Evolutionary conservation across 2,329 filamentous ascomycete species (phyloP).

Genomic region (Trichocomaceae sp.): DNA sequence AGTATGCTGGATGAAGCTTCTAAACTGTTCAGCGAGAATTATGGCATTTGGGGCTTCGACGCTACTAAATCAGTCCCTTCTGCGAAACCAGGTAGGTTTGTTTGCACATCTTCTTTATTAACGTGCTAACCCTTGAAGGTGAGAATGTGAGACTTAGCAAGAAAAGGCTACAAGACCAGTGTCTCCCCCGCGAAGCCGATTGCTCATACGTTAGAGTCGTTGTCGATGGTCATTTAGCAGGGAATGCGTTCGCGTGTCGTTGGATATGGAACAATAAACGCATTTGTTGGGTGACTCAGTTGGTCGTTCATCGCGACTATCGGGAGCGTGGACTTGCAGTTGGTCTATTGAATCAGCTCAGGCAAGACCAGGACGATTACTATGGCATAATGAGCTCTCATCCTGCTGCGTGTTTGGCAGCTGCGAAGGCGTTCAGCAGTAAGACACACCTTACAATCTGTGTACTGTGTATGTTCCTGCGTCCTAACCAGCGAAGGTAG

Average conservation of each 20-base stretch:
- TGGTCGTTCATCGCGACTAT: slow-evolving; percentile 33
- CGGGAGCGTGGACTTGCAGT: slow-evolving; percentile 33
- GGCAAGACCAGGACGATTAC: slow-evolving; percentile 25
- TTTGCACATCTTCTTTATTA: no score
- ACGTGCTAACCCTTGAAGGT: no score
- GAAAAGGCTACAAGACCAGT: slow-evolving; percentile 27
- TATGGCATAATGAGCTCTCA: slow-evolving; percentile 22
- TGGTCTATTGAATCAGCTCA: slow-evolving; percentile 28
- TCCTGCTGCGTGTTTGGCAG: not conserved
- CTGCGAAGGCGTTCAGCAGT: not conserved
- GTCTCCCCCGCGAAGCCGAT: slow-evolving; percentile 21
- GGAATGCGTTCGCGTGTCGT: slow-evolving; percentile 30
- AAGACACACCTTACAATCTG: not conserved
- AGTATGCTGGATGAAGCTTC: not conserved
- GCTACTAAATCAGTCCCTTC: not conserved
- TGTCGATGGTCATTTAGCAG: slow-evolving; percentile 26
- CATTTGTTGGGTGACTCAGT: slow-evolving; percentile 39
- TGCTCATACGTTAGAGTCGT: slow-evolving; percentile 30
- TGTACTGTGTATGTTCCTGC: no score
- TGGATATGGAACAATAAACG: slow-evolving; percentile 25
- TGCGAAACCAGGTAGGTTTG: not conserved
- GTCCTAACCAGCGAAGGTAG: not conserved
- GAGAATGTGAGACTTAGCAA: slow-evolving; percentile 16
- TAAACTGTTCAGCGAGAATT: not conserved
- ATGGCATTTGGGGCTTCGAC: not conserved